Base-by-base conservation (phyloP, 2,329 filamentous ascomycete species). In the Lojkania enalia region DNA sequence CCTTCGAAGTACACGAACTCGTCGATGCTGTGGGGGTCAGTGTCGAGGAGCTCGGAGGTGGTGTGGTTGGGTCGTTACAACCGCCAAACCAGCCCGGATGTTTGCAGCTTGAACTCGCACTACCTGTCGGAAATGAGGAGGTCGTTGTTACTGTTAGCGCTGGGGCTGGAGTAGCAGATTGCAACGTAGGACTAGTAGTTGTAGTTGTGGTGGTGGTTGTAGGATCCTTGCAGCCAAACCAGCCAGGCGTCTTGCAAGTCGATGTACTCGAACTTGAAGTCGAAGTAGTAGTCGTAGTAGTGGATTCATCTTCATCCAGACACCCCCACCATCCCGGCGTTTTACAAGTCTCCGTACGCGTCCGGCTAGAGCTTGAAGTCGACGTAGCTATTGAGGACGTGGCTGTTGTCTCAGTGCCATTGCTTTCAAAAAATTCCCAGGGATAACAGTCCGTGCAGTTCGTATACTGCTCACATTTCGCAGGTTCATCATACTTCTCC, bases 401-500 rank as follows among this genome's bases (percentile, higher is more conserved):
- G 2, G 86, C 87, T 0, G 84, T 90, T 1, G 78, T 80, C 52
- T 91, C 86, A 1, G 88, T 94, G 20, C 87, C 87, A 65, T 96
- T 96, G 67, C 90, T 95, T 69, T 91, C 86, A 63, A 89, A 95
- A 77, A 90, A 95, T 62, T 96, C 95, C 94, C 94, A 97, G 44
- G 86, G 84, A 46, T 83, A 88, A 62, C 92, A 97, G 67, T 99
- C 94, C 30, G 87, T 83, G 66, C 94, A 97, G 52, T 84, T 77
- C 40, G 83, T 78, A 5, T 92, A 91, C 20, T 80, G 77, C 42
- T 80, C 80, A 70, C 94, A 97, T 54, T 81, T 74, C 0, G 94
- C 87, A 0, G 95, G 88, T 3, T 77, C 74, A 51, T 95, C 87
- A 61, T 97, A 97, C 57, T 84, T 85, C 60, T 86, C 79, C 49